Percentiles rank a stretch among this genome's conserved stretches.
phyloP scores from a whole-genome alignment of 805 yeast genomes.

The Torulaspora microellipsoides region DNA sequence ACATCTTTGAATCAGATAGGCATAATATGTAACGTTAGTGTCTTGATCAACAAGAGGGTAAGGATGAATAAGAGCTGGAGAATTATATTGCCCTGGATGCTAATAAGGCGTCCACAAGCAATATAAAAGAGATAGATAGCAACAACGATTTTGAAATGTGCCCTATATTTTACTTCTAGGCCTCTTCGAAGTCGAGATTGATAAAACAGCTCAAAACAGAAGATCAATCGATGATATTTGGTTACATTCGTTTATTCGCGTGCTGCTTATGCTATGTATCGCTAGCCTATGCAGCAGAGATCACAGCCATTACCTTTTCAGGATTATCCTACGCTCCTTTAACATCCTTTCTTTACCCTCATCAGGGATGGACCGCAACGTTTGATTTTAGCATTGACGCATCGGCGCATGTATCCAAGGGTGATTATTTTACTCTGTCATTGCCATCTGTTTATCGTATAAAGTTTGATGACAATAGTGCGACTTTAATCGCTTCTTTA shows the following conservation, averaged over 20 bases:
- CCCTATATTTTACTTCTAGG: background rate
- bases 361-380: conserved; percentile 34
- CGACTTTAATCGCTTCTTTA: conserved; percentile 18
- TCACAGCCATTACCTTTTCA: conserved; percentile 13
- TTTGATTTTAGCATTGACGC: conserved; percentile 27
- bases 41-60: too few relatives aligned
- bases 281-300: conserved; percentile 11
- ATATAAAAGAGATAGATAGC: too few relatives aligned
- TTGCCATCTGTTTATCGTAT: conserved; percentile 36
- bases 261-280: background rate
- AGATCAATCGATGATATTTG: background rate
- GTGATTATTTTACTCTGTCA: conserved; percentile 27
- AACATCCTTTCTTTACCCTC: conserved; percentile 22
- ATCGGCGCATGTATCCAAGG: conserved; percentile 13
- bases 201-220: too few relatives aligned
- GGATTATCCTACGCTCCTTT: conserved; percentile 14
- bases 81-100: too few relatives aligned
- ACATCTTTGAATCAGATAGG: too few relatives aligned
- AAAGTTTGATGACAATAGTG: conserved; percentile 26
- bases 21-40: too few relatives aligned
- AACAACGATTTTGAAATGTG: too few relatives aligned
- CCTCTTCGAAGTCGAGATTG: too few relatives aligned
- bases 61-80: too few relatives aligned
- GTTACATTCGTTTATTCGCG: conserved; percentile 9
- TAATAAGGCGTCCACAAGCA: too few relatives aligned